Evolutionary conservation across 768 basidiomycete genomes (phyloP), one percentile per base, ranked within the genome.

Genomic region (Auricularia cornea): DNA sequence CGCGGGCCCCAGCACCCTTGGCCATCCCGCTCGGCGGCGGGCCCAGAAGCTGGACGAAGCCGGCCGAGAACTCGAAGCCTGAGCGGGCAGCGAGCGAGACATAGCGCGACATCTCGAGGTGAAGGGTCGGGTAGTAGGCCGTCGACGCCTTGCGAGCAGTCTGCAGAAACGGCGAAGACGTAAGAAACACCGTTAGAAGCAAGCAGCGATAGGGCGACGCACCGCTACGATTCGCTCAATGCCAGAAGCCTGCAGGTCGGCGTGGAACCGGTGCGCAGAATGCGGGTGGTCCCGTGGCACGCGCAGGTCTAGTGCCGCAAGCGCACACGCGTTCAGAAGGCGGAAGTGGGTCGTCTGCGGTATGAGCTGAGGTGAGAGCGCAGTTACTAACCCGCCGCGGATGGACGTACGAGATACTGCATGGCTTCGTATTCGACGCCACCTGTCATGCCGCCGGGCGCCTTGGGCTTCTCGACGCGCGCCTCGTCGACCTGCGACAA

Each of bases 361-460:
- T 26, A 30, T 29, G 28, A 6, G 44, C 40, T 28, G 2, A 6
- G 54, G 8, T 52, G 6, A 28, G 51, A 6, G 1, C 10, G 0
- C 0, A 38, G 16, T 38, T 10, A 28, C 1, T 32, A 23, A 14
- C 44, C n/a, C 23, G 40, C 35, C 32, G 54, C 44, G 20, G 54
- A 59, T 41, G n/a, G 51, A 78, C 91, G 67, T 69, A 98, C 96
- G 70, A 95, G 85, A 74, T 98, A 98, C 18, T 83, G 83, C 87
- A 98, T 96, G 3, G 96, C 96, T 76, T 99, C 97, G 71, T 88
- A 95, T 71, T 99, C 97, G 14, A 99, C 97, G 4, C 97, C 97
- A 5, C 96, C 97, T 0, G 97, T 98, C 87, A 98, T 98, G 18
- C 97, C 96, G 4, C 94, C 93, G 2, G 97, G 97, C 14, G 97